Percentiles rank a stretch among this genome's conserved stretches.
Conservation (phyloP, 257 asterid species). For the Jacaranda mimosifolia region DNA sequence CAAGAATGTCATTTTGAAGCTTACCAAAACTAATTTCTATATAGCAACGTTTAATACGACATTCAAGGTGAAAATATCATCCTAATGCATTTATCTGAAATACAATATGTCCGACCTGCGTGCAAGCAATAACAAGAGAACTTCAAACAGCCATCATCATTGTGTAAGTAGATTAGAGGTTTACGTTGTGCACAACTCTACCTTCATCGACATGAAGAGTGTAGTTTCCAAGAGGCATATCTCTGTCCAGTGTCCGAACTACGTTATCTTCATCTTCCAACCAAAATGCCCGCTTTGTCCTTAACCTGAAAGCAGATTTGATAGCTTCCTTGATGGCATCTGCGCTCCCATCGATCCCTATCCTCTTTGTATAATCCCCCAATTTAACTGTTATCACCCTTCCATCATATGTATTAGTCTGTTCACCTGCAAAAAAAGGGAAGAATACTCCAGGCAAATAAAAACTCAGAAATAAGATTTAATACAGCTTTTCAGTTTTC, state of each 20-base stretch:
- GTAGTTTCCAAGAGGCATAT: slow-evolving; percentile 92
- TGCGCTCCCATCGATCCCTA: slow-evolving; percentile 81
- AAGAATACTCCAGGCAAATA: background rate
- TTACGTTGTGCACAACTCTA: slow-evolving; percentile 30
- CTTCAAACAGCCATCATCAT: background rate
- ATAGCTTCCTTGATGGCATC: slow-evolving; percentile 89
- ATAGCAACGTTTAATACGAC: background rate
- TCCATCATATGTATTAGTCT: slow-evolving; percentile 66
- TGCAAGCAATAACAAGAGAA: background rate
- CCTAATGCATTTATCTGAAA: background rate
- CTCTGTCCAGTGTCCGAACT: slow-evolving; percentile 82
- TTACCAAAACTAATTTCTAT: background rate
- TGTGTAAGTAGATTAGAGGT: slow-evolving; percentile 10
- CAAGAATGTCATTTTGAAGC: background rate
- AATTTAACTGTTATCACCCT: slow-evolving; percentile 81
- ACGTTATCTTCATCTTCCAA: slow-evolving; percentile 88
- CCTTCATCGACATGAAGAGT: slow-evolving; percentile 94
- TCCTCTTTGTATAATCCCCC: slow-evolving; percentile 74
- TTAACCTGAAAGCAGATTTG: slow-evolving; percentile 76
- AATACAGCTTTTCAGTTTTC: background rate
- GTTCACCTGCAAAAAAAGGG: slow-evolving; percentile 61
- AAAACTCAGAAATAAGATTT: slow-evolving; percentile 3
- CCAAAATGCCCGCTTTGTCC: slow-evolving; percentile 94
- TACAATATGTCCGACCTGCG: too few species aligned
- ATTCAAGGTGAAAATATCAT: background rate